A percentile compares a stretch with the other conserved stretches of the same genome.
Evolutionary conservation across 371 early-diverging fungal genomes (phyloP).

Genomic region (Chytridiales sp.): DNA sequence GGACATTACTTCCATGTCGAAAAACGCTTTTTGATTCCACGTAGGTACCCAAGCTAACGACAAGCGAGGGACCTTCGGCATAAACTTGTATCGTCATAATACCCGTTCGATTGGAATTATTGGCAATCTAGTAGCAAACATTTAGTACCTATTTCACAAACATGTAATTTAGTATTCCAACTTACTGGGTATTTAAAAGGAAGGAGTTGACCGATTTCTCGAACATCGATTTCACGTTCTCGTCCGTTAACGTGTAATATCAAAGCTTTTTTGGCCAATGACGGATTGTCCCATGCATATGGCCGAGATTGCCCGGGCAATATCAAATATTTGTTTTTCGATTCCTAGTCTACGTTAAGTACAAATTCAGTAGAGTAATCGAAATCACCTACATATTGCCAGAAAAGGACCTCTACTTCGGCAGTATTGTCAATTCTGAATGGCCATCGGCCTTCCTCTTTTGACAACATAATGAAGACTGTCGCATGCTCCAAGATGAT

Average conservation of each 20-base stretch:
- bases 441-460: slow-evolving; percentile 86
- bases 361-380: neutral
- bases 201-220: slow-evolving; percentile 85
- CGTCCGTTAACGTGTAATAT: slow-evolving; percentile 69
- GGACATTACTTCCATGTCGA: slow-evolving; percentile 9
- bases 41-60: slow-evolving; percentile 75
- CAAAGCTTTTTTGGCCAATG: slow-evolving; percentile 70
- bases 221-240: slow-evolving; percentile 76
- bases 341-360: slow-evolving; percentile 18
- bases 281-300: slow-evolving; percentile 96
- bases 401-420: slow-evolving; percentile 71
- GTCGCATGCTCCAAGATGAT: slow-evolving; percentile 83
- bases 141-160: too few species aligned
- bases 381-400: slow-evolving; percentile 65
- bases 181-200: slow-evolving; percentile 77
- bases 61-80: slow-evolving; percentile 81
- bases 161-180: too few species aligned
- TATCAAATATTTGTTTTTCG: slow-evolving; percentile 55
- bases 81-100: slow-evolving; percentile 81
- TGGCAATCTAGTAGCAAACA: slow-evolving; percentile 1
- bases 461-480: slow-evolving; percentile 78
- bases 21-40: slow-evolving; percentile 41
- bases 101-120: slow-evolving; percentile 17
- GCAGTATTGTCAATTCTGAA: slow-evolving; percentile 87
- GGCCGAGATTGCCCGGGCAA: slow-evolving; percentile 60